Base-by-base conservation (phyloP, 2,329 filamentous ascomycete genomes). In the Penicillium sp. region DNA sequence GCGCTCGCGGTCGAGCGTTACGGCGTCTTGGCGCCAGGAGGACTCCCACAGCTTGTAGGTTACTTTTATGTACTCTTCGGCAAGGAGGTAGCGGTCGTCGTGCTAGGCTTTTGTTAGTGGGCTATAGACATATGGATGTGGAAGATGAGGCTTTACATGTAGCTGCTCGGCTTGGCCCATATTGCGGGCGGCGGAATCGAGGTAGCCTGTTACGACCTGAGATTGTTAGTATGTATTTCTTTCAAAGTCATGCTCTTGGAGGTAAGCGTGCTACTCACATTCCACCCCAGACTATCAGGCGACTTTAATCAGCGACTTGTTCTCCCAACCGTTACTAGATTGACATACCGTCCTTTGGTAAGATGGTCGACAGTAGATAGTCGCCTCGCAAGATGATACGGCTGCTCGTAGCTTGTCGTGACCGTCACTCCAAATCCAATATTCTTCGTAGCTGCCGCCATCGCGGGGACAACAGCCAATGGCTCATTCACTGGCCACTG, bases 401-500 rank as follows among this genome's bases (percentile, higher is more conserved):
- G 86, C 64, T 85, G 81, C 66, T 89, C 86, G 58, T 89, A 89
- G 0, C 84, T 87, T 0, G 86, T 88, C 1, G 82, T 82, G 0
- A 86, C 80, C 0, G 86, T 89, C 1, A 89, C 83, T 0, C 86
- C 86, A 57, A 89, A 89, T 0, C 81, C 83, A n/a, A 90, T 80
- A 55, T 78, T 87, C 59, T 82, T 80, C 0, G 86, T 89, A 0
- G 77, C 86, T 1, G 86, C 85, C 1, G 86, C 86, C 85, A 89
- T 87, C 3, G 86, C 85, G 2, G 85, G 79, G 0, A 89, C 77
- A 3, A 85, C 79, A 1, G 81, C 79, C 2, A 89, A 65, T 0
- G 86, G 86, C 66, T 89, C 86, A 56, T 87, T 88, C n/a, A 88
- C 83, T 0, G 86, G 86, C 80, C 84, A 89, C 68, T 89, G 86